Percentiles rank a stretch among this genome's conserved stretches.
Conservation (phyloP, 257 asterid genomes). For the Misopates orontium region DNA sequence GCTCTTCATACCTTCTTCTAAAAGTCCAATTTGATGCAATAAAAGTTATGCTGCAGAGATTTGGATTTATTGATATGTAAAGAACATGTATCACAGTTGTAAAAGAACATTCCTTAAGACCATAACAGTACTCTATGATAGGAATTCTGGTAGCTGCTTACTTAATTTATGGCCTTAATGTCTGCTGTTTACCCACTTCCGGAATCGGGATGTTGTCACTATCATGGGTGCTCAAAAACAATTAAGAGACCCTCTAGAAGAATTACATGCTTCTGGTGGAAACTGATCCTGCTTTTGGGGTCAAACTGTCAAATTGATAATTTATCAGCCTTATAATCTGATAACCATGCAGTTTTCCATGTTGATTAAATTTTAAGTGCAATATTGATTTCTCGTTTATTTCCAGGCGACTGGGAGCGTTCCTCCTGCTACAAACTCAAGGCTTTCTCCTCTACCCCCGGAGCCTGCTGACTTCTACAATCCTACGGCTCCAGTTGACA, state of each 20-base stretch:
- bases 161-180: neutral
- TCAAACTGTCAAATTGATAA: neutral
- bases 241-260: neutral
- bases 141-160: too few relatives aligned
- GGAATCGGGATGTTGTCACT: neutral
- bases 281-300: neutral
- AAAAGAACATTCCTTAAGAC: too few relatives aligned
- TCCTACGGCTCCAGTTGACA: conserved; percentile 76
- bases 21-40: too few relatives aligned
- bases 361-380: neutral
- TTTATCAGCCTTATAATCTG: neutral
- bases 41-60: too few relatives aligned
- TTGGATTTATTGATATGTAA: too few relatives aligned
- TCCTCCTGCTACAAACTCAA: conserved; percentile 83
- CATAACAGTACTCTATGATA: too few relatives aligned
- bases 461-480: conserved; percentile 95
- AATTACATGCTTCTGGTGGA: neutral
- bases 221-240: neutral
- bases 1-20: too few relatives aligned
- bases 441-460: conserved; percentile 92
- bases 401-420: conserved; percentile 70
- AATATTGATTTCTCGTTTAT: conserved; percentile 14
- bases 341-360: neutral
- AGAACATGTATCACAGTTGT: too few relatives aligned
- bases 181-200: neutral